Evolutionary conservation across 1,284 basidiomycete genomes (phyloP), one percentile per base, ranked within the genome.

Genomic region (Fistulinella cinereoalba): DNA sequence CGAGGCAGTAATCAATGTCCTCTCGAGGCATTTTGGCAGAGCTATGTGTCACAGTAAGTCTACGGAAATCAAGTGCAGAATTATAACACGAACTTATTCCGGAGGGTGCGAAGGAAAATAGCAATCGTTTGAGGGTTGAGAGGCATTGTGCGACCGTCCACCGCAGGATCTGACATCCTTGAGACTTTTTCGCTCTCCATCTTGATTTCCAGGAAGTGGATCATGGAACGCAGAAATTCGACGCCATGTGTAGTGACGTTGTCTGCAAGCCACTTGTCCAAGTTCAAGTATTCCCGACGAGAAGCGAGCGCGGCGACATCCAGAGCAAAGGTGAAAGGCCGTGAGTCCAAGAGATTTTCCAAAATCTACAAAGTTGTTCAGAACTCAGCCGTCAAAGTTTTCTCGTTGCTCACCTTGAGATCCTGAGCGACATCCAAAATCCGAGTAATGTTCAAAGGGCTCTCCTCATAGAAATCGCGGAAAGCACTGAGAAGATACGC

Each of bases 341-440:
- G 83, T 32, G 92, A 85, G 58, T 92, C 88, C 41, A 99, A 78
- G 18, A 98, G 76, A 21, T 88, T 80, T 63, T 96, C 92, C 46
- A 99, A 77, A 50, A 95, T 92, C 92, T 94, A 53, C 94, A 53
- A 11, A 38, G 7, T 12, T 34, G 28, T 27, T 54, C n/a, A 52
- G 50, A 33, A 37, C 33, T 21, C 34, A 2, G 9, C 23, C 3
- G 13, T 37, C n/a, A 32, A 10, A 16, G 34, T 12, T 21, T n/a
- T n/a, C 15, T 29, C 13, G 19, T 34, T 12, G 62, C 76, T 55
- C 62, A 90, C 92, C 73, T 95, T 94, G 50, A 98, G 78, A 59
- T 97, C 95, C 65, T 95, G 90, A 2, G 92, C 94, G 31, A 99
- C 90, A 62, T 99, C 97, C 41, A 98, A 73, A 41, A 99, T 93